These are phyloP conservation scores for Aquilaria sinensis DNA, from an alignment of 345 rosid genomes.

Conservation along the genomic window DNA sequence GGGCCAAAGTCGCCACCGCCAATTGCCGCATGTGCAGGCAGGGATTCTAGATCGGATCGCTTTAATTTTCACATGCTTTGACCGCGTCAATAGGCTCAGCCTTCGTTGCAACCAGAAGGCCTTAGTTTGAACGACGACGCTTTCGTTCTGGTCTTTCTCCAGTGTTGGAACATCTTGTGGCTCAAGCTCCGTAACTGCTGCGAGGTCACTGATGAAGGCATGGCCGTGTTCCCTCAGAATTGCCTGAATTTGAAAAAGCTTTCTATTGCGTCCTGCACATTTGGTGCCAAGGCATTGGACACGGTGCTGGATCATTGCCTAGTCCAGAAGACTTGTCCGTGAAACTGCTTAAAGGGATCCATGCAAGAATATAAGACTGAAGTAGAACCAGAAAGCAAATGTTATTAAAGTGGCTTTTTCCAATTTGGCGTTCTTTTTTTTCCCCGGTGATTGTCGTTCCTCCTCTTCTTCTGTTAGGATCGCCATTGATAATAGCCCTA, in stretches of 20 bases:
- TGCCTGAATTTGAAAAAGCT: slow-evolving; percentile 55
- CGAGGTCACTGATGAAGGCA: slow-evolving; percentile 68
- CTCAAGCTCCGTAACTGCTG: slow-evolving; percentile 95
- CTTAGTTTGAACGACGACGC: slow-evolving; percentile 61
- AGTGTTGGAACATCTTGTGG: slow-evolving; percentile 57
- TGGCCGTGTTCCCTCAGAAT: slow-evolving; percentile 50
- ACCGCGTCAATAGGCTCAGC: slow-evolving; percentile 63
- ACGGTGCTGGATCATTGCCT: slow-evolving; percentile 48
- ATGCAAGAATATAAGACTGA: slow-evolving; percentile 37
- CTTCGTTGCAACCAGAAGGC: slow-evolving; percentile 68
- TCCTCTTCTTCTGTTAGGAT: slow-evolving; percentile 64
- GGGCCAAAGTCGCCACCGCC: slow-evolving; percentile 60
- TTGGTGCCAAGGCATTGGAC: slow-evolving; percentile 69
- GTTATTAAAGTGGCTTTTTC: slow-evolving; percentile 19
- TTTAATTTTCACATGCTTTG: slow-evolving; percentile 55
- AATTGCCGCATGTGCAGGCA: slow-evolving; percentile 55
- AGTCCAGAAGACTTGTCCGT: slow-evolving; percentile 51
- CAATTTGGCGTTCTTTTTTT: slow-evolving; percentile 2
- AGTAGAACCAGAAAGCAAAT: slow-evolving; percentile 78
- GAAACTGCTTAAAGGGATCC: slow-evolving; percentile 56
- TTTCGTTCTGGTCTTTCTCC: slow-evolving; percentile 43
- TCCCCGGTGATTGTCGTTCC: slow-evolving; percentile 19
- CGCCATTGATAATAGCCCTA: slow-evolving; percentile 40
- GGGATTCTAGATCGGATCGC: slow-evolving; percentile 39
- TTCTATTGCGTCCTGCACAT: slow-evolving; percentile 75